Conservation (phyloP, 345 rosid genomes). For the Sapria himalayana region DNA sequence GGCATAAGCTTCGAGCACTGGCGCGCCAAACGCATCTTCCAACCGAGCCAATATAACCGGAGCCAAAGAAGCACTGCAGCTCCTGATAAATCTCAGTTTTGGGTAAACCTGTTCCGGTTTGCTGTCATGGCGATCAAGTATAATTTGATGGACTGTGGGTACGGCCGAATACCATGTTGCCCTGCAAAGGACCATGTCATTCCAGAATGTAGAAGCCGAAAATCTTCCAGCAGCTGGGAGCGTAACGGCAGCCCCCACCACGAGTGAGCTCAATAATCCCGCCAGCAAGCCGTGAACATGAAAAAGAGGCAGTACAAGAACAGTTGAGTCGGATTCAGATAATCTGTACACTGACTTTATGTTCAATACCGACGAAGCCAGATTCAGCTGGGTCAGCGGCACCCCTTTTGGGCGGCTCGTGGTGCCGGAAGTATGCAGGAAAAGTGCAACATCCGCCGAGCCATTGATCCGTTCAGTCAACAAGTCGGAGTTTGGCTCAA, state of each 20-base stretch:
- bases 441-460: conserved; percentile 42
- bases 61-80: conserved; percentile 81
- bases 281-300: conserved; percentile 79
- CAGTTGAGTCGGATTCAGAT: conserved; percentile 57
- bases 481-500: conserved; percentile 10
- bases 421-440: conserved; percentile 62
- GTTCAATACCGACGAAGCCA: conserved; percentile 36
- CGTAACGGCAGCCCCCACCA: conserved; percentile 55
- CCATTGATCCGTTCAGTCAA: conserved; percentile 17
- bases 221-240: conserved; percentile 70
- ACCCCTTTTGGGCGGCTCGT: conserved; percentile 83
- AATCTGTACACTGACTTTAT: conserved; percentile 53
- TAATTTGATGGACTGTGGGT: conserved; percentile 81
- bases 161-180: conserved; percentile 96
- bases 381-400: conserved; percentile 41
- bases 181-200: conserved; percentile 36
- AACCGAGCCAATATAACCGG: conserved; percentile 53
- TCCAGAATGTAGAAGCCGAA: conserved; percentile 72
- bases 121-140: conserved; percentile 45
- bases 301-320: conserved; percentile 59
- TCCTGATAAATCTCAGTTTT: conserved; percentile 56
- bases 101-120: conserved; percentile 45
- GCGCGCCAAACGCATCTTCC: conserved; percentile 60
- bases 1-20: conserved; percentile 79
- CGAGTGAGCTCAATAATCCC: conserved; percentile 50